These are phyloP conservation scores for Mycotypha africana DNA, from an alignment of 371 early-diverging fungal genomes.

Conservation along the genomic window DNA sequence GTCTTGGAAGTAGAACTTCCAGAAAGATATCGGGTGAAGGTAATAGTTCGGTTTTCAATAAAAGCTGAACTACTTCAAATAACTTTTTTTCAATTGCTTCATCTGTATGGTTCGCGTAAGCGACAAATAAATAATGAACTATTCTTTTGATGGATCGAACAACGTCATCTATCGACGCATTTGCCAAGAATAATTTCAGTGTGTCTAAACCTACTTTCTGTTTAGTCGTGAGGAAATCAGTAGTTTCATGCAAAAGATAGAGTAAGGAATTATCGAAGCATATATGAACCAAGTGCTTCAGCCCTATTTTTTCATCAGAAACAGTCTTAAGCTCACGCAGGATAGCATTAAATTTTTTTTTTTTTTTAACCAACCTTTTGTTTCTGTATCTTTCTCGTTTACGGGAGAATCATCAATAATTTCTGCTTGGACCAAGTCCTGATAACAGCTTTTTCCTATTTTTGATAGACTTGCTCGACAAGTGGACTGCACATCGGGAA, in stretches of 20 bases:
- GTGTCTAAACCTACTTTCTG: slow-evolving; percentile 13
- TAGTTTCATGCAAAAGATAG: slow-evolving; percentile 11
- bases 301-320: slow-evolving; percentile 14
- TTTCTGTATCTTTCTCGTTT: slow-evolving; percentile 2
- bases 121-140: slow-evolving; percentile 4
- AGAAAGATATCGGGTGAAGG: slow-evolving; percentile 12
- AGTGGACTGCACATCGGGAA: slow-evolving; percentile 10
- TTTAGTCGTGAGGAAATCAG: slow-evolving; percentile 16
- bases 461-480: slow-evolving; percentile 8
- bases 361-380: slow-evolving; percentile 4
- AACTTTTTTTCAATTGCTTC: neutral
- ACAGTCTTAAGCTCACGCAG: too few relatives aligned
- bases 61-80: neutral
- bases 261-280: slow-evolving; percentile 17
- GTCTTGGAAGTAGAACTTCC: slow-evolving; percentile 8
- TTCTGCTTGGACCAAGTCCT: slow-evolving; percentile 25
- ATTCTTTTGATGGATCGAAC: slow-evolving; percentile 11
- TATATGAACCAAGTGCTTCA: slow-evolving; percentile 26
- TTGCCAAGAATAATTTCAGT: slow-evolving; percentile 11
- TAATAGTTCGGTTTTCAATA: neutral
- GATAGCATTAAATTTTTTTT: neutral
- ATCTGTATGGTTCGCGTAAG: slow-evolving; percentile 1
- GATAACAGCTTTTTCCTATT: slow-evolving; percentile 12
- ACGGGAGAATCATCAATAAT: slow-evolving; percentile 8
- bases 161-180: slow-evolving; percentile 10